Percentiles rank a stretch among this genome's conserved stretches.
phyloP scores from a whole-genome alignment of 1,139 yeast species.

The Magnusiomyces ingens region DNA sequence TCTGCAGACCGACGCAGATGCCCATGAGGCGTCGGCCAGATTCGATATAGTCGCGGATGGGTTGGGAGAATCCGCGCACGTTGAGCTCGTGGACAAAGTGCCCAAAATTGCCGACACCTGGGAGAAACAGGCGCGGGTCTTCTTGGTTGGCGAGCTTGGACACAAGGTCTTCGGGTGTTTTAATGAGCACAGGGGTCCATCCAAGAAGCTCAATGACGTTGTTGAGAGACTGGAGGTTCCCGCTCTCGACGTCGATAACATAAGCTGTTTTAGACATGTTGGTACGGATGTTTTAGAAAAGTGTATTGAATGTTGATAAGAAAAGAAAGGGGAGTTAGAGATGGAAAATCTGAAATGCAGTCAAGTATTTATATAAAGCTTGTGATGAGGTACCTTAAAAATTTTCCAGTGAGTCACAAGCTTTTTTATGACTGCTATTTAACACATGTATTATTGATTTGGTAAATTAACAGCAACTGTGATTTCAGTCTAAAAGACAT shows the following conservation, averaged over 20 bases:
- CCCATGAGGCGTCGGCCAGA: constrained; percentile 88
- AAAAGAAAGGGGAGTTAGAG: neutral
- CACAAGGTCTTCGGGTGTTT: constrained; percentile 27
- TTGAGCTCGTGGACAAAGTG: constrained; percentile 74
- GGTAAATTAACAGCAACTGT: too few species aligned
- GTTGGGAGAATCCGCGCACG: constrained; percentile 55
- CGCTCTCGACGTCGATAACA: constrained; percentile 91
- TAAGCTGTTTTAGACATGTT: constrained; percentile 41
- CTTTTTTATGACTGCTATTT: too few species aligned
- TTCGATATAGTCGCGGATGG: constrained; percentile 56
- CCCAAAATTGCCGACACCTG: constrained; percentile 96
- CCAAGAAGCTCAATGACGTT: constrained; percentile 82
- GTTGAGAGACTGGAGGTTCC: constrained; percentile 79
- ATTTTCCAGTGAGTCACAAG: too few species aligned
- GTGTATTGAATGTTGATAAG: neutral
- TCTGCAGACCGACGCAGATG: constrained; percentile 91
- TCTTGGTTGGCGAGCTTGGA: constrained; percentile 24
- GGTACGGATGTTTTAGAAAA: neutral
- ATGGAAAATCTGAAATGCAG: too few species aligned
- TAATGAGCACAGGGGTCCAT: constrained; percentile 42
- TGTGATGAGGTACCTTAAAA: too few species aligned
- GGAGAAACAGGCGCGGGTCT: constrained; percentile 42
- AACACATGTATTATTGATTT: too few species aligned
- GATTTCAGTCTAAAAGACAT: too few species aligned
- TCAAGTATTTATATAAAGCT: too few species aligned